Evolutionary conservation across 2,329 filamentous ascomycete genomes (phyloP).

Genomic region (Pseudogymnoascus sp.): DNA sequence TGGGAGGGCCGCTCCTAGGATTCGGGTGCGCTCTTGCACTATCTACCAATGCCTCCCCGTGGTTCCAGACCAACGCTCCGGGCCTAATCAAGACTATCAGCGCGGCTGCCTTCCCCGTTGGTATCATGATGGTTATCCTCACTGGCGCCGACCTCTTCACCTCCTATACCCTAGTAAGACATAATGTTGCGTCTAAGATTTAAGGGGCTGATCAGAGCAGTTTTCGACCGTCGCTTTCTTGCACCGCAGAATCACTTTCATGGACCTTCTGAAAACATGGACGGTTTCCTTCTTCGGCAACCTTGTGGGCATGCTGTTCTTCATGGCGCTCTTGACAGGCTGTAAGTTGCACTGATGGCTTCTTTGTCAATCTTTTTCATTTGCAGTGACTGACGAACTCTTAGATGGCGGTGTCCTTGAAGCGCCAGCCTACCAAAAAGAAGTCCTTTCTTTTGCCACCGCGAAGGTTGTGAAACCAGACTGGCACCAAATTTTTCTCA

Average conservation of each 20-base stretch:
- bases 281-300: conserved; percentile 41
- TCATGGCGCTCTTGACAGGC: conserved; percentile 40
- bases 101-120: conserved; percentile 41
- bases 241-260: conserved; percentile 32
- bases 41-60: conserved; percentile 37
- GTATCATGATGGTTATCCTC: conserved; percentile 40
- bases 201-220: conserved; percentile 18
- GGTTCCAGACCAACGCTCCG: conserved; percentile 41
- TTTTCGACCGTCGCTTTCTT: conserved; percentile 37
- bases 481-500: conserved; percentile 45
- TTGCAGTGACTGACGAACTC: neutral
- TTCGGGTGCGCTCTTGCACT: conserved; percentile 42
- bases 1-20: conserved; percentile 42
- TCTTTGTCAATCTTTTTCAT: neutral
- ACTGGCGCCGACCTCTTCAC: conserved; percentile 42
- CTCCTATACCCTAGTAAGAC: conserved; percentile 18
- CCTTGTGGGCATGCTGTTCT: conserved; percentile 39
- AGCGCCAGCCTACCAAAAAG: conserved; percentile 34
- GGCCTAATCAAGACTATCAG: conserved; percentile 38
- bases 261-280: conserved; percentile 32
- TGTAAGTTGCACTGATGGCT: conserved; percentile 29
- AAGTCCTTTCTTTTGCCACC: conserved; percentile 38
- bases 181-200: conserved; percentile 5
- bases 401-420: conserved; percentile 39
- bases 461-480: conserved; percentile 40